Percentiles rank a stretch among this genome's conserved stretches.
Conservation (phyloP, 176 grass and related monocot species). For the Triticum monococcum region DNA sequence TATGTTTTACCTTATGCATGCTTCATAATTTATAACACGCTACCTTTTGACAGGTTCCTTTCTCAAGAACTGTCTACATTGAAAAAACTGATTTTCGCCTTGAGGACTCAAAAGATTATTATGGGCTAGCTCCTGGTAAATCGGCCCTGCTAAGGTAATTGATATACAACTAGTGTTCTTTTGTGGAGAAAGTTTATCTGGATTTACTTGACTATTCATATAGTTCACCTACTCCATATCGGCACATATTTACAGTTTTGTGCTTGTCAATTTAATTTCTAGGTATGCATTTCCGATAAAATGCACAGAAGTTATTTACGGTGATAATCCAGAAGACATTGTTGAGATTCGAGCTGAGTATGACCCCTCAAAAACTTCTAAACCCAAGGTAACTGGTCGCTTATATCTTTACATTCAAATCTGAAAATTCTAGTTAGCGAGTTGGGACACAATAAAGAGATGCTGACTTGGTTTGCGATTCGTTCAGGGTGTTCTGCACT, state of each 20-base stretch:
- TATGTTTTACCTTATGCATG: background rate
- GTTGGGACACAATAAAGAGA: background rate
- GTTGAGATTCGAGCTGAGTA: slow-evolving; percentile 87
- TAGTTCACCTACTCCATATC: background rate
- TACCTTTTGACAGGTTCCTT: slow-evolving; percentile 60
- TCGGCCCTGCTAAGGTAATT: slow-evolving; percentile 78
- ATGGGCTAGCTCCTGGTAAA: slow-evolving; percentile 94
- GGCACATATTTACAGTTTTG: background rate
- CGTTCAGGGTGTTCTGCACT: slow-evolving; percentile 91
- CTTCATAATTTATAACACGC: background rate
- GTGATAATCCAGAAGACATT: slow-evolving; percentile 54
- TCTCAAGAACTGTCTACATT: slow-evolving; percentile 70
- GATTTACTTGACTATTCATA: background rate
- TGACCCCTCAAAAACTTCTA: slow-evolving; percentile 88
- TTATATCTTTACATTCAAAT: background rate
- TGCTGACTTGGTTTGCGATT: slow-evolving; percentile 12
- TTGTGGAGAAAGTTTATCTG: slow-evolving; percentile 32
- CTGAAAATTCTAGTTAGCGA: background rate
- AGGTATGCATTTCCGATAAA: slow-evolving; percentile 98
- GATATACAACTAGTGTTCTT: background rate
- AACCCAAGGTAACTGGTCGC: slow-evolving; percentile 73
- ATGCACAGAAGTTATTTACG: slow-evolving; percentile 84
- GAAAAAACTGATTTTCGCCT: slow-evolving; percentile 90
- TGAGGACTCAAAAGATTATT: slow-evolving; percentile 95
- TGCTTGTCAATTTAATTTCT: slow-evolving; percentile 14